Evolutionary conservation across 2,329 filamentous ascomycete genomes (phyloP).

Genomic region (Neonectria ditissima): DNA sequence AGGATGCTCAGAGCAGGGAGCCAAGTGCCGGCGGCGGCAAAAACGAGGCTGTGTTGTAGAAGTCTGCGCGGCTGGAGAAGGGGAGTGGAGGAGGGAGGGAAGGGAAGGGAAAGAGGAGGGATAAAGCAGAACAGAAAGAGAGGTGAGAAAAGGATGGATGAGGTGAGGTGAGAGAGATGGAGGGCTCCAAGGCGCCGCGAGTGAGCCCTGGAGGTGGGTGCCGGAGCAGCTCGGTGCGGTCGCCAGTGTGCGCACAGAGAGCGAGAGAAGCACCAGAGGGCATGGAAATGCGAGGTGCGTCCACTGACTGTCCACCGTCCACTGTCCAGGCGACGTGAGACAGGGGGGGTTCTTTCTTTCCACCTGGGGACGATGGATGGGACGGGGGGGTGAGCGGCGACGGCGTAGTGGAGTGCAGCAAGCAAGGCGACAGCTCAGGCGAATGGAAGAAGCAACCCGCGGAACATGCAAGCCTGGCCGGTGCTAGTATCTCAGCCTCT

Average conservation of each 20-base stretch:
- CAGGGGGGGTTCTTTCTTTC: constrained; percentile 9
- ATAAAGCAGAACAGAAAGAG: constrained; percentile 31
- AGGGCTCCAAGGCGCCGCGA: constrained; percentile 23
- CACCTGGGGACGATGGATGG: constrained; percentile 3
- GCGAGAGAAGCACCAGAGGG: neutral
- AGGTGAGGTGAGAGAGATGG: constrained; percentile 38
- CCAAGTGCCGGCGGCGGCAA: constrained; percentile 6
- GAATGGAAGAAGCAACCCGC: constrained; percentile 8
- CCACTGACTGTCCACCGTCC: too few species aligned
- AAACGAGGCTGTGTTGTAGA: constrained; percentile 18
- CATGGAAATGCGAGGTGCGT: neutral
- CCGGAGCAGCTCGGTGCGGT: constrained; percentile 12
- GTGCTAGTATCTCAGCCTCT: constrained; percentile 5
- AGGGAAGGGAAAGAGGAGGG: constrained; percentile 28
- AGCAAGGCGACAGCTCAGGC: constrained; percentile 21
- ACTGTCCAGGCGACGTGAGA: constrained; percentile 6
- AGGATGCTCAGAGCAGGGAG: constrained; percentile 3
- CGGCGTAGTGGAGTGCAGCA: constrained; percentile 28
- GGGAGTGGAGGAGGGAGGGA: constrained; percentile 25
- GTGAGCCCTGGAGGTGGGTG: constrained; percentile 21
- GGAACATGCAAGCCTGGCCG: constrained; percentile 9
- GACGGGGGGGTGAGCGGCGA: constrained; percentile 19
- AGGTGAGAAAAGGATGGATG: constrained; percentile 38
- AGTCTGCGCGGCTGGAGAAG: constrained; percentile 14
- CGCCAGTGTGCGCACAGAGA: constrained; percentile 11